Percentiles rank a stretch among this genome's conserved stretches.
These are phyloP conservation scores for Globisporangium paddicum DNA, from an alignment of 352 stramenopile genomes.

Conservation along the genomic window DNA sequence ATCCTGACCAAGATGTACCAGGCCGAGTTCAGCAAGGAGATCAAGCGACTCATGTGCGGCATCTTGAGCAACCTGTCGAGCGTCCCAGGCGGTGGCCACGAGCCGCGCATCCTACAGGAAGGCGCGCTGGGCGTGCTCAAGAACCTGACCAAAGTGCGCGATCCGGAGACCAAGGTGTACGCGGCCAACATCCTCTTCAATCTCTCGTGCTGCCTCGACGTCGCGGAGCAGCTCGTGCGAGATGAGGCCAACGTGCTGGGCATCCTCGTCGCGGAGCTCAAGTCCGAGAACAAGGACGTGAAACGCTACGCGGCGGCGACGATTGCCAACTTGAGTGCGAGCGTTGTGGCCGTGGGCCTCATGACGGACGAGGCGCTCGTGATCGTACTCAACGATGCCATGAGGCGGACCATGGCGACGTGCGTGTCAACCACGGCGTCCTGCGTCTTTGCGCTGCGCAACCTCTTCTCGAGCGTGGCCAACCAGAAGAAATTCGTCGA, in stretches of 20 bases:
- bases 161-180: conserved; percentile 82
- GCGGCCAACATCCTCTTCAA: conserved; percentile 83
- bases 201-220: conserved; percentile 47
- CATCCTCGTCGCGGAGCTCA: conserved; percentile 60
- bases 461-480: conserved; percentile 48
- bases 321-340: conserved; percentile 61
- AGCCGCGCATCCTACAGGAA: conserved; percentile 58
- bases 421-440: conserved; percentile 52
- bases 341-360: conserved; percentile 40
- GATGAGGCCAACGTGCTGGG: conserved; percentile 65
- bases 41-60: conserved; percentile 72
- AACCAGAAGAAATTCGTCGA: conserved; percentile 68
- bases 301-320: conserved; percentile 59
- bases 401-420: conserved; percentile 53
- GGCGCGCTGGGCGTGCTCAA: conserved; percentile 60
- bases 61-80: conserved; percentile 74
- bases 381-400: conserved; percentile 59
- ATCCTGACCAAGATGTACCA: conserved; percentile 77
- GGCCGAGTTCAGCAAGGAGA: conserved; percentile 60
- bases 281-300: conserved; percentile 60
- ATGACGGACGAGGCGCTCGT: conserved; percentile 49
- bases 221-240: conserved; percentile 51
- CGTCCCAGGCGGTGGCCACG: conserved; percentile 14
- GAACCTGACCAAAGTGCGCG: conserved; percentile 62
- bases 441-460: conserved; percentile 69